These are phyloP conservation scores for Podila epigama DNA, from an alignment of 192 early-diverging fungal genomes.

Conservation along the genomic window DNA sequence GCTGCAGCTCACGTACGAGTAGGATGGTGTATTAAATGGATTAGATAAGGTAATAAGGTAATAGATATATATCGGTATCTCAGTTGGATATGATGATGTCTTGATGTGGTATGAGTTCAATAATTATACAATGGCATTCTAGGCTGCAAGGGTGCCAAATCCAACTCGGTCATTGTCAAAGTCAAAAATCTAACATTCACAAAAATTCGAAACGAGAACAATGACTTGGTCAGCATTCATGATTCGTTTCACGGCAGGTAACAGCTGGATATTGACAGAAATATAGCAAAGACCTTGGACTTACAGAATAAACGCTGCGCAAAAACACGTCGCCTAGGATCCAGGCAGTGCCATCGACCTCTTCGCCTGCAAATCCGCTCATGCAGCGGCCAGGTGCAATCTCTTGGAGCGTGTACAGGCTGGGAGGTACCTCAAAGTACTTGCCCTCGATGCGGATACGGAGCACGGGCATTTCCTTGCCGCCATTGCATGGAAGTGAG, in stretches of 20 bases:
- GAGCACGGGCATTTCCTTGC: constrained; percentile 22
- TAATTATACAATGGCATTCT: neutral
- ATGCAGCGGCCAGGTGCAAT: constrained; percentile 46
- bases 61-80: too few species aligned
- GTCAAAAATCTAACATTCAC: constrained; percentile 26
- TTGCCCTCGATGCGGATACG: constrained; percentile 20
- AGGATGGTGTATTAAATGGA: too few species aligned
- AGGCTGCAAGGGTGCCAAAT: constrained; percentile 23
- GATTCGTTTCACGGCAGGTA: neutral
- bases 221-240: too few species aligned
- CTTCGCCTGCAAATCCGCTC: constrained; percentile 44
- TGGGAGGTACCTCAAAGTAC: constrained; percentile 30
- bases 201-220: neutral
- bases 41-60: too few species aligned
- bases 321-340: constrained; percentile 47
- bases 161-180: constrained; percentile 45
- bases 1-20: too few species aligned
- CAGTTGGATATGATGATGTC: neutral
- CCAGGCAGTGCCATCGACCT: constrained; percentile 44
- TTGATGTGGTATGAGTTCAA: neutral
- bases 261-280: neutral
- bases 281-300: neutral
- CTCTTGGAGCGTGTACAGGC: constrained; percentile 30
- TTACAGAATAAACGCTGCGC: constrained; percentile 40
- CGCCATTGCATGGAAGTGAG: constrained; percentile 31